Evolutionary conservation across 116 monocot genomes (phyloP), one percentile per base, ranked within the genome.

Genomic region (Thalassia testudinum): DNA sequence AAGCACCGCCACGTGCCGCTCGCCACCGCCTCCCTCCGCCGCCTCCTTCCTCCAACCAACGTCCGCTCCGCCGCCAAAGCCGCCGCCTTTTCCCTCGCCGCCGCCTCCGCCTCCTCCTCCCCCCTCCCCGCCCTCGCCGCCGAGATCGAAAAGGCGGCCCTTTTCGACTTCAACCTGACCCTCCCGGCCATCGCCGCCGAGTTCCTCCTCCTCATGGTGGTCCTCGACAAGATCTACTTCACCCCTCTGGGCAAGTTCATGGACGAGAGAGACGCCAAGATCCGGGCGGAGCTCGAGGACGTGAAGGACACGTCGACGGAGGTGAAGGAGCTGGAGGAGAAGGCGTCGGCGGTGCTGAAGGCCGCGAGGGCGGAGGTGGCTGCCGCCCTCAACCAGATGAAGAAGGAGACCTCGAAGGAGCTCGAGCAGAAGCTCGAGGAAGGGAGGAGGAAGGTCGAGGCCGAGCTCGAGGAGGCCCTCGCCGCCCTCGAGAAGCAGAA

Each of bases 161-260:
- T 92, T 24, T 93, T 93, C 75, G 92, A 93, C 59, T 93, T 93
- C 75, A 87, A 93, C 75, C 80, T 87, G 28, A 93, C 92, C 14
- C 87, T 93, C 7, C 92, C 92, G 25, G 66, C 68, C 50, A 93
- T 93, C 67, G 92, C 78, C 27, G 52, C 54, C 38, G 93, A 93
- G 81, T 93, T 93, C 65, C 73, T 93, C 26, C 54, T 87, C 11
- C 81, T 93, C 15, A 93, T 87, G 93, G 80, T 93, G 23, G 84
- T 84, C 12, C 87, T 93, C 37, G 93, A 93, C 72, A 93, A 93
- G 81, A 62, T 81, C 67, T 93, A 87, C 72, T 93, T 78, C 80
- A 80, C 84, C 24, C 93, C 93, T 15, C 69, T 93, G 17, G 93
- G 93, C 1, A 81, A 81, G 38, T 93, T 93, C 84, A 93, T 93